Base-by-base conservation (phyloP, 495 filamentous ascomycete genomes). In the Hamigera avellanea region DNA sequence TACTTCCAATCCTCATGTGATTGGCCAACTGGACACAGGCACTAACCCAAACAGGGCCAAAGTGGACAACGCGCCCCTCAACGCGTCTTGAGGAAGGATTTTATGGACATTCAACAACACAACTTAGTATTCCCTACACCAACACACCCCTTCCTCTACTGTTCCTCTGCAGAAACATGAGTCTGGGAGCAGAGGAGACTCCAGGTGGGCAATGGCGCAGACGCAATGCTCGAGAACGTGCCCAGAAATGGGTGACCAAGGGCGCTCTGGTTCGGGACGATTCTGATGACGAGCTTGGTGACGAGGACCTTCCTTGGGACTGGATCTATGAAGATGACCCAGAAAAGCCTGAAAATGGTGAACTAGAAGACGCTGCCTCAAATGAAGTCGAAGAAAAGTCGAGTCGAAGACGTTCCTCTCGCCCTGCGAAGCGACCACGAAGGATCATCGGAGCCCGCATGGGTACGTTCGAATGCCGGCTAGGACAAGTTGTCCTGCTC, bases 211-310 rank as follows among this genome's bases (percentile, higher is more conserved):
- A 37, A 2, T 29, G 51, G 14, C 41, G 41, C 31, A 46, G 43
- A 19, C 44, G 39, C 26, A 54, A 46, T 45, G 51, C 50, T 8
- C 54, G 46, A 28, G 56, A 66, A 40, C 65, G 61, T 3, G 78
- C 79, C 16, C 73, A 73, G 33, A 64, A 73, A 50, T 77, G 71
- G 49, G 71, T 86, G 39, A 70, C 70, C 33, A 70, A 69, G 39
- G 75, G 76, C 16, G 80, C 73, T 14, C 62, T 89, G n/a, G 56
- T 67, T 10, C 70, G 84, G 40, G 86, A 93, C 37, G 86, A 93
- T 52, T 93, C 86, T 9, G 89, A 95, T 62, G 87, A 95, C 46
- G 89, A 95, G 52, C 69, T 93, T 8, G 86, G 86, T 14, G 62
- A 75, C 13, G 86, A 91, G 36, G 86, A 94, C 55, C 64, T 69